Conservation (phyloP, 192 early-diverging fungal genomes). For the Podila clonocystis region DNA sequence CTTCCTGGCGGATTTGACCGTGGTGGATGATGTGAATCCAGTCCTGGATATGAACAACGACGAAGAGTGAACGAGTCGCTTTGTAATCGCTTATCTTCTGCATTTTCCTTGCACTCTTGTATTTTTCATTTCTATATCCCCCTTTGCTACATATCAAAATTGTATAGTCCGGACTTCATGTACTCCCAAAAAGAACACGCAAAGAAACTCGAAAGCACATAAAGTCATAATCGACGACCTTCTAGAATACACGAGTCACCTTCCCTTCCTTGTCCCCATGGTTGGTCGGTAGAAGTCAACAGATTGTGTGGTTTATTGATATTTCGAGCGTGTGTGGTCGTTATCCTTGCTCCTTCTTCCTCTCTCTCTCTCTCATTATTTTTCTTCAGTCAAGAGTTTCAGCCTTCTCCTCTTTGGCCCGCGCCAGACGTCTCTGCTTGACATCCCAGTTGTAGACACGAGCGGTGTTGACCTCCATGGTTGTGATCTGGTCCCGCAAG, state of each 20-base stretch:
- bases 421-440: conserved; percentile 72
- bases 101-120: background rate
- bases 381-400: background rate
- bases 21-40: conserved; percentile 86
- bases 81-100: background rate
- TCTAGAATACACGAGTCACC: no score
- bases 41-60: conserved; percentile 73
- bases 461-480: conserved; percentile 99
- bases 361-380: background rate
- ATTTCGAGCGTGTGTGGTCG: background rate
- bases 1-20: conserved; percentile 92
- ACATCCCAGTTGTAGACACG: conserved; percentile 99
- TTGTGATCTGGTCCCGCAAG: conserved; percentile 96
- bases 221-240: no score
- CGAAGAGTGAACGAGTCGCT: conserved; percentile 40
- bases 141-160: no score
- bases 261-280: no score
- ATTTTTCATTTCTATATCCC: conserved; percentile 1
- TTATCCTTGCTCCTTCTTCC: conserved; percentile 7
- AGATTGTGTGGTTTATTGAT: no score
- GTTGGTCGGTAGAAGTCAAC: no score
- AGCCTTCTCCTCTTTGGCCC: conserved; percentile 50
- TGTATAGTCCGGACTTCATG: no score
- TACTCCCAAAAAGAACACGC: no score
- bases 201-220: no score